These are phyloP conservation scores for Suillus spraguei DNA, from an alignment of 768 basidiomycete species.

Conservation along the genomic window DNA sequence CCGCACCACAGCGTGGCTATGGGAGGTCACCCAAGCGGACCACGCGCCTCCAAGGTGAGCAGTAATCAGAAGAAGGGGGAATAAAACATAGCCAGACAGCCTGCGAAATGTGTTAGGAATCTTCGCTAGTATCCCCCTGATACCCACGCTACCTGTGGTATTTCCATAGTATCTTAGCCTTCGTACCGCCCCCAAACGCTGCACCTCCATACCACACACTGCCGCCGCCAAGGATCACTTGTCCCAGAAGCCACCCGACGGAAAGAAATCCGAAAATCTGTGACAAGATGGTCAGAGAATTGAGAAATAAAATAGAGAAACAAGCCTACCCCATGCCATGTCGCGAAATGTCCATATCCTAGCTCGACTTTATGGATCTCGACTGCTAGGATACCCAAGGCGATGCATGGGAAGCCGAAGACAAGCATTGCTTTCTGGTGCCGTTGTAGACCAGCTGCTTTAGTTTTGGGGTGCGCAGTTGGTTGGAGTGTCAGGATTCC, in stretches of 20 bases:
- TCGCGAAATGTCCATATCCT: conserved; percentile 58
- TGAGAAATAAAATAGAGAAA: not conserved
- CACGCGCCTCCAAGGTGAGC: conserved; percentile 71
- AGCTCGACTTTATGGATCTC: conserved; percentile 59
- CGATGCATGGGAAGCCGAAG: conserved; percentile 57
- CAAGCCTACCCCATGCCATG: conserved; percentile 71
- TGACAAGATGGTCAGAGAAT: not conserved
- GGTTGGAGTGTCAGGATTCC: conserved; percentile 79
- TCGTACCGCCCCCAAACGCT: conserved; percentile 68
- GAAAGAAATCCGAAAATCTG: conserved; percentile 68
- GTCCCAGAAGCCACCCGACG: conserved; percentile 62
- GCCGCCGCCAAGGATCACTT: conserved; percentile 66
- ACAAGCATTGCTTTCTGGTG: conserved; percentile 68
- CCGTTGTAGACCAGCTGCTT: conserved; percentile 64
- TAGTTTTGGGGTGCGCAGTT: conserved; percentile 64
- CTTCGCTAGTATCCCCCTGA: not conserved
- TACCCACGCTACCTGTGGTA: conserved; percentile 64
- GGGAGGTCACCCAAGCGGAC: conserved; percentile 57
- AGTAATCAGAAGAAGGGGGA: conserved; percentile 61
- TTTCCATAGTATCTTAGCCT: conserved; percentile 80
- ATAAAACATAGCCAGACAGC: conserved; percentile 73
- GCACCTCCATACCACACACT: conserved; percentile 77
- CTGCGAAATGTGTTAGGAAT: conserved; percentile 34
- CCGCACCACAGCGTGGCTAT: conserved; percentile 42
- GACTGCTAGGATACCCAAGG: conserved; percentile 64